Evolutionary conservation across 2,329 filamentous ascomycete genomes (phyloP).

Genomic region (Chalaropsis thielavioides): DNA sequence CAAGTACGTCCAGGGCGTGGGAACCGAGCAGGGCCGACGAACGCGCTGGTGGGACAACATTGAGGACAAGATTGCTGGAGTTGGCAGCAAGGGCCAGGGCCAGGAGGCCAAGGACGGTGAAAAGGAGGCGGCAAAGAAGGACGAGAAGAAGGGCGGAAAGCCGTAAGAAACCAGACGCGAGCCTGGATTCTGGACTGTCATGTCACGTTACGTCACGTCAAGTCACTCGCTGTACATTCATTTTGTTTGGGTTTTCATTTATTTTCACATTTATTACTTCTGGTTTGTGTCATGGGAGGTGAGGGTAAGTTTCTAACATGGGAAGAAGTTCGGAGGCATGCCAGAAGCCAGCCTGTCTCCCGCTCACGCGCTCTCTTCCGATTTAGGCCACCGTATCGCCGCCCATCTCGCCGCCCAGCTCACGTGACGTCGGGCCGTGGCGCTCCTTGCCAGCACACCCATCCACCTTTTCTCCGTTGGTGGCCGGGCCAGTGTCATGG

Average conservation of each 20-base stretch:
- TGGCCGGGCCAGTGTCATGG: conserved; percentile 2
- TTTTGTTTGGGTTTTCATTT: not conserved
- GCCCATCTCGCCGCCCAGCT: conserved; percentile 47
- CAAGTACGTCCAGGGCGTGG: conserved; percentile 48
- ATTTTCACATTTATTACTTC: not conserved
- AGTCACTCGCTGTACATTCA: not conserved
- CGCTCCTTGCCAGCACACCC: conserved; percentile 20
- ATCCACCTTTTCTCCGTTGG: conserved; percentile 15
- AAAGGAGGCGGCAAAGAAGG: not conserved
- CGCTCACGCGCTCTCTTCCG: not conserved
- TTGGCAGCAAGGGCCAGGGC: not conserved
- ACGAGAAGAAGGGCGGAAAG: not conserved
- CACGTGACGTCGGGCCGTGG: conserved; percentile 38
- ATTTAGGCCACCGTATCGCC: conserved; percentile 35
- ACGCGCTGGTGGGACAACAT: conserved; percentile 26
- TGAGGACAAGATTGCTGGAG: conserved; percentile 18
- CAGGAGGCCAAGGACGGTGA: conserved; percentile 4
- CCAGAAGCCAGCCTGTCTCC: too few relatives aligned
- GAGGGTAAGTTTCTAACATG: not conserved
- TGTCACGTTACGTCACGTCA: not conserved
- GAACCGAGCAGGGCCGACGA: conserved; percentile 32
- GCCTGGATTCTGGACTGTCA: not conserved
- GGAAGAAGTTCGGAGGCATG: too few relatives aligned
- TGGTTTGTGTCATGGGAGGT: not conserved
- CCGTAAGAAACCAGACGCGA: not conserved